phyloP scores from a whole-genome alignment of 495 filamentous ascomycete species.

The Neurospora sp. region DNA sequence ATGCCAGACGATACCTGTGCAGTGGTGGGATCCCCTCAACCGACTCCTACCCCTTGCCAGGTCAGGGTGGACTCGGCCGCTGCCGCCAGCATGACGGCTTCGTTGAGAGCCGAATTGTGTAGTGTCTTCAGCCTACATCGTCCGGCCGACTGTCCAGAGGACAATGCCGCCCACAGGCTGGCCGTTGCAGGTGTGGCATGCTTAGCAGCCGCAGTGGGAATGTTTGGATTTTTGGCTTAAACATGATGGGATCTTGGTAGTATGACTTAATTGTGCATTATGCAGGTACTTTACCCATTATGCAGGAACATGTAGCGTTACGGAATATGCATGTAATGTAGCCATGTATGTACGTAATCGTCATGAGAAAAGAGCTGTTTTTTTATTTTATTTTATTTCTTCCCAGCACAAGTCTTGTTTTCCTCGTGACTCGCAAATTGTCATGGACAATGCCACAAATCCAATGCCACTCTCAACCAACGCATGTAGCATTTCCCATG shows the following conservation, averaged over 20 bases:
- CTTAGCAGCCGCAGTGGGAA: background rate
- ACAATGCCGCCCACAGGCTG: background rate
- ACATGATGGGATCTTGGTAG: background rate
- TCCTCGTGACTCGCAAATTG: background rate
- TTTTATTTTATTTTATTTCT: background rate
- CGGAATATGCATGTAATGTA: background rate
- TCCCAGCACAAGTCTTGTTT: background rate
- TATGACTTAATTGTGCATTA: background rate
- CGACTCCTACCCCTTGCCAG: conserved; percentile 1
- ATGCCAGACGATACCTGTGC: background rate
- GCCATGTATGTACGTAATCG: background rate
- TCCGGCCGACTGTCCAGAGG: background rate
- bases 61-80: conserved; percentile 2
- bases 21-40: background rate
- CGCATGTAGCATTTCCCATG: background rate
- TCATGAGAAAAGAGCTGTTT: background rate
- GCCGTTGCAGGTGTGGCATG: background rate
- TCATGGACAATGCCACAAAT: background rate
- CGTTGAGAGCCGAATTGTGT: background rate
- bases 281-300: too few relatives aligned
- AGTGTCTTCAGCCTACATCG: too few relatives aligned
- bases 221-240: background rate
- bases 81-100: conserved; percentile 6
- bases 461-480: background rate
- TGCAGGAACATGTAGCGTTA: too few relatives aligned